Percentiles rank a stretch among this genome's conserved stretches.
Conservation (phyloP, 257 asterid species). For the Thymus quinquecostatus region DNA sequence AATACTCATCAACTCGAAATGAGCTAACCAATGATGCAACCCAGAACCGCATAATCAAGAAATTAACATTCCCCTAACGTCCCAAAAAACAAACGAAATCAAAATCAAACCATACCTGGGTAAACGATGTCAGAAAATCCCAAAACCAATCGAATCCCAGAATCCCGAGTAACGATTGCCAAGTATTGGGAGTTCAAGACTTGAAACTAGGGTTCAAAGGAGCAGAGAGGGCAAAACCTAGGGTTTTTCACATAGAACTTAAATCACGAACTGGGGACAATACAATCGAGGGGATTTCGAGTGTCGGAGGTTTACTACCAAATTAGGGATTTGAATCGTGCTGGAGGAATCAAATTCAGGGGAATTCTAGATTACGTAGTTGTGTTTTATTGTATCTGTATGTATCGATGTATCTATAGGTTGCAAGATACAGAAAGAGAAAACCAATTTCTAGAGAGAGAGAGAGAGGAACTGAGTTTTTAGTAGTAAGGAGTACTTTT, state of each 20-base stretch:
- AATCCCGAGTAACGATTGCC: conserved; percentile 37
- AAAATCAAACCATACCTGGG: conserved; percentile 47
- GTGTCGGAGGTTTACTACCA: conserved; percentile 25
- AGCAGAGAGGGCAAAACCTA: conserved; percentile 43
- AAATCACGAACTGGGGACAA: conserved; percentile 34
- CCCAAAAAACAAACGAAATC: conserved; percentile 25
- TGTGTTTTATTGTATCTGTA: conserved; percentile 41
- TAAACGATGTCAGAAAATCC: conserved; percentile 30
- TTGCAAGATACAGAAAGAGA: conserved; percentile 44
- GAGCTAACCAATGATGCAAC: conserved; percentile 30
- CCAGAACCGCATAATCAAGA: neutral
- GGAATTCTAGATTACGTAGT: conserved; percentile 44
- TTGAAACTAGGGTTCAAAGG: conserved; percentile 41
- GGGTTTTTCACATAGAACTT: conserved; percentile 50
- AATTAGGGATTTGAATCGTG: conserved; percentile 51
- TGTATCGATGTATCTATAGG: conserved; percentile 54
- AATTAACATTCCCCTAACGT: conserved; percentile 1
- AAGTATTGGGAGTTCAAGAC: conserved; percentile 34
- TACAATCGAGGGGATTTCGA: conserved; percentile 26
- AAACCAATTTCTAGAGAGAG: conserved; percentile 21
- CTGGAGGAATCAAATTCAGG: conserved; percentile 49
- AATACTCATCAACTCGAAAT: conserved; percentile 24
- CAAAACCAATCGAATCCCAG: conserved; percentile 28
- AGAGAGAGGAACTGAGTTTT: conserved; percentile 34
- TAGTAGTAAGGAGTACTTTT: too few species aligned